phyloP scores from a whole-genome alignment of 1,284 basidiomycete species.

The Meira miltonrushii region DNA sequence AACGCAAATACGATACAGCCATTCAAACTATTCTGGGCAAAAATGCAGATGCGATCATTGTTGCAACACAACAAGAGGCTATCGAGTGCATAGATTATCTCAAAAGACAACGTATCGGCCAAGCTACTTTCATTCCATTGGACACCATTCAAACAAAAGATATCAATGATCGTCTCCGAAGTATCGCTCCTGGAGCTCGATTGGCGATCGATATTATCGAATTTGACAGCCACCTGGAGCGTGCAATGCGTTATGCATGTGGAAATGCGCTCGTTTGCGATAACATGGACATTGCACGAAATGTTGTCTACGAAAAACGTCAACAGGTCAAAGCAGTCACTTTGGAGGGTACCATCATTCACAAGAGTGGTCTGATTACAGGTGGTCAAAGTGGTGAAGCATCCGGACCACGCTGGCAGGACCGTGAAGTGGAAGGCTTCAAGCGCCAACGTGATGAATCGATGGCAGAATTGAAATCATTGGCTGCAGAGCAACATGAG shows the following conservation, averaged over 20 bases:
- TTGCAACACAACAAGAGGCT: conserved; percentile 91
- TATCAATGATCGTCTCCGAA: conserved; percentile 87
- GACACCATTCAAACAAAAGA: conserved; percentile 92
- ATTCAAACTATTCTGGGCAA: conserved; percentile 92
- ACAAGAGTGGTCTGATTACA: conserved; percentile 94
- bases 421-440: conserved; percentile 84
- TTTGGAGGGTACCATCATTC: conserved; percentile 91
- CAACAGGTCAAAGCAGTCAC: conserved; percentile 99
- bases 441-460: conserved; percentile 63
- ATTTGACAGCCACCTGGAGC: conserved; percentile 57
- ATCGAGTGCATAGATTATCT: conserved; percentile 98
- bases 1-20: conserved; percentile 84
- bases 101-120: conserved; percentile 86
- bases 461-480: conserved; percentile 71
- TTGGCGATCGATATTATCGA: conserved; percentile 81
- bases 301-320: conserved; percentile 85
- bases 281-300: conserved; percentile 81
- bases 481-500: conserved; percentile 73
- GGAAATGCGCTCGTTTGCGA: conserved; percentile 93
- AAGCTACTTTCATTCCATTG: conserved; percentile 93
- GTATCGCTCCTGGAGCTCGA: conserved; percentile 81
- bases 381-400: conserved; percentile 68
- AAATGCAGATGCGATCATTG: conserved; percentile 91
- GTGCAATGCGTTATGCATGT: conserved; percentile 93
- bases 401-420: conserved; percentile 64